Conservation (phyloP, 768 basidiomycete genomes). For the Tricholoma furcatifolium region DNA sequence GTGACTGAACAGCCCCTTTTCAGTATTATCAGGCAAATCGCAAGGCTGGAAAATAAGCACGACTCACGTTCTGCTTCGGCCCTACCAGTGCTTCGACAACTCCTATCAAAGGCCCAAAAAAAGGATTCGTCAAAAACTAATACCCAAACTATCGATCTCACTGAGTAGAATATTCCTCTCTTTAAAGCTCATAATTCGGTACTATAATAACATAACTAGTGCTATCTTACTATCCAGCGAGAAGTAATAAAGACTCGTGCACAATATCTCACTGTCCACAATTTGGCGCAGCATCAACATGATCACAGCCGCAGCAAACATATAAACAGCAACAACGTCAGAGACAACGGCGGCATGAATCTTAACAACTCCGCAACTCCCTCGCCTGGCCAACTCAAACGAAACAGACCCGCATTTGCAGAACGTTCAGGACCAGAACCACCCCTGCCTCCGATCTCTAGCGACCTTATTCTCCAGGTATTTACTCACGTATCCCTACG, state of each 20-base stretch:
- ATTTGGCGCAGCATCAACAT: no score
- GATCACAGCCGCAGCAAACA: background rate
- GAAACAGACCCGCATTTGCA: conserved; percentile 9
- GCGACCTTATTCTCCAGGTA: conserved; percentile 61
- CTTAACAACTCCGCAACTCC: conserved; percentile 10
- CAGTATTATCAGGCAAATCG: no score
- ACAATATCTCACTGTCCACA: no score
- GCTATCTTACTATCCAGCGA: no score
- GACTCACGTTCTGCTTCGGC: no score
- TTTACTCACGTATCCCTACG: conserved; percentile 70
- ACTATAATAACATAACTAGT: background rate
- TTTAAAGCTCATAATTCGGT: background rate
- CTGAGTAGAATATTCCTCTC: conserved; percentile 9
- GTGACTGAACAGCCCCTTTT: background rate
- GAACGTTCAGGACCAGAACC: conserved; percentile 24
- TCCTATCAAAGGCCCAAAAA: no score
- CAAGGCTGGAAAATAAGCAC: no score
- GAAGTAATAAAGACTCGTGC: no score
- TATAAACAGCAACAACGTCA: conserved; percentile 16
- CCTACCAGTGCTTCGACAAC: no score
- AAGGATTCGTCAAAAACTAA: background rate
- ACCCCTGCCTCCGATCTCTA: conserved; percentile 45
- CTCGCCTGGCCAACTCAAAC: conserved; percentile 18
- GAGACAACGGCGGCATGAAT: conserved; percentile 11
- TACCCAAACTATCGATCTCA: conserved; percentile 14